Base-by-base conservation (phyloP, 2,329 filamentous ascomycete species). In the Phyllosticta ampelicida region DNA sequence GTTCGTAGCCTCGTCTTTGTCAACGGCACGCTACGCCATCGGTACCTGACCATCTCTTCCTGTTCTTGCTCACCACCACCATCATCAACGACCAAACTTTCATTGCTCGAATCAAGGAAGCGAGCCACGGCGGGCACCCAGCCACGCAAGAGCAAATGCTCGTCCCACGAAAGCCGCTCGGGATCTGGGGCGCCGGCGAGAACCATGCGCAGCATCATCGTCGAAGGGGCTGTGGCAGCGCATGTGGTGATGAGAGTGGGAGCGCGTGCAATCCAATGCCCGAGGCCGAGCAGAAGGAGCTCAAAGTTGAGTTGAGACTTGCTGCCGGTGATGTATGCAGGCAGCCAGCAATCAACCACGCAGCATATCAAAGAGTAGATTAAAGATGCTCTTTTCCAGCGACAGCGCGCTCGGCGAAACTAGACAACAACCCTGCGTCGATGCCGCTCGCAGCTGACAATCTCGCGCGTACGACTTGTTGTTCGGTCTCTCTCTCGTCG, bases 141-240 rank as follows among this genome's bases (percentile, higher is more conserved):
- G 11, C 68, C 66, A 8, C 76, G 65, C 18, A 84, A 71, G 48
- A 89, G 75, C n/a, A 68, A 64, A 1, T 71, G 63, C 11, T 78
- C 68, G 51, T 77, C 68, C 80, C 85, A 87, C 48, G 77, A 70
- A 20, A 89, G 74, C 21, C 74, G 70, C 9, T 70, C 71, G 28
- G 72, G 67, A 30, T 77, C 70, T 2, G 86, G 86, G n/a, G 86
- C 84, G 21, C 86, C 86, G 56, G 79, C 76, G 58, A 85, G 70
- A 61, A 82, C 76, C 56, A 52, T n/a, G 48, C 19, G 54, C 11
- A 18, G 11, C 13, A 9, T 26, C n/a, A 48, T 21, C 13, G 52
- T 9, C 26, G 51, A 9, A 23, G 19, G 29, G 28, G 18, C 19
- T 21, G 16, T 51, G 10, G 48, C 36, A 11, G 19, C 13, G 49